Conservation (phyloP, 495 filamentous ascomycete species). For the Aspergillus sclerotiicarbonarius region DNA sequence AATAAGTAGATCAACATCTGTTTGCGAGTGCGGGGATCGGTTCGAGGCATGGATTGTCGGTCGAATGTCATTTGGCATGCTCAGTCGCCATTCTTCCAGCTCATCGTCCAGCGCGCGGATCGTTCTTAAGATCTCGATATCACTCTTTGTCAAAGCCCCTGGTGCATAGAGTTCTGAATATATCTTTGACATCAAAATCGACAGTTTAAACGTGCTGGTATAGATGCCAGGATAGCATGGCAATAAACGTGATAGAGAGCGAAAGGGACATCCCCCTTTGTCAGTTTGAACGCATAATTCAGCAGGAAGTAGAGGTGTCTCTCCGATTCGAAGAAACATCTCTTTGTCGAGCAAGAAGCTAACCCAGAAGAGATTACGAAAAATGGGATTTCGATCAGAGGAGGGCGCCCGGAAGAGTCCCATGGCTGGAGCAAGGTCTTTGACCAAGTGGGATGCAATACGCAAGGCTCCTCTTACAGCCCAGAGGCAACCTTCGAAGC, state of each 20-base stretch:
- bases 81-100: constrained; percentile 1
- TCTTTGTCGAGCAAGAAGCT: not conserved
- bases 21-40: not conserved
- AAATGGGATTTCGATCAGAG: too few species aligned
- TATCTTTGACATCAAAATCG: not conserved
- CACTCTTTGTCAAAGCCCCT: not conserved
- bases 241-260: not conserved
- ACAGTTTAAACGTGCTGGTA: not conserved
- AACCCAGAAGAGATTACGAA: not conserved
- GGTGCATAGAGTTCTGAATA: not conserved
- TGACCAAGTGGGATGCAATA: not conserved
- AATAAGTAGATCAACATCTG: not conserved
- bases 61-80: not conserved
- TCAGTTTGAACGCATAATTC: not conserved
- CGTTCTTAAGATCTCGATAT: not conserved
- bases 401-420: not conserved
- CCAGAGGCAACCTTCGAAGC: too few species aligned
- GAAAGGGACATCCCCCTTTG: too few species aligned
- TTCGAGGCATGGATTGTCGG: not conserved
- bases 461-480: too few species aligned
- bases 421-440: not conserved
- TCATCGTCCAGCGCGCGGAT: not conserved
- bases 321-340: not conserved
- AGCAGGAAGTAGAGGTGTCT: not conserved
- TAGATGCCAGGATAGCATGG: not conserved